A percentile compares a stretch with the other conserved stretches of the same genome.
Evolutionary conservation across 2,329 filamentous ascomycete species (phyloP).

Genomic region (Diaporthe batatas): DNA sequence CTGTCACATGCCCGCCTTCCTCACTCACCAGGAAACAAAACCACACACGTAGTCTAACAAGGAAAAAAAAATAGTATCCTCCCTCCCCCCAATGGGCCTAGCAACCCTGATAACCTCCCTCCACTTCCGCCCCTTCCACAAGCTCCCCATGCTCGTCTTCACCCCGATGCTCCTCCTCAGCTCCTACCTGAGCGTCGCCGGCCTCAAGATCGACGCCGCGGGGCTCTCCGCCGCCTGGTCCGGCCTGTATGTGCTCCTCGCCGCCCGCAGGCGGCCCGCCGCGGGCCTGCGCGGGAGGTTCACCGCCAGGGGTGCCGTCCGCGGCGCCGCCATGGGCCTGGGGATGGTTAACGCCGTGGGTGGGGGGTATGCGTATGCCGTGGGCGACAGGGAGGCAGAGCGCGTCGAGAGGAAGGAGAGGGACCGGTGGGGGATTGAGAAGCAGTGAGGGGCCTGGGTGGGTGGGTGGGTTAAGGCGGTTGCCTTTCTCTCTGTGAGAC

Average conservation of each 20-base stretch:
- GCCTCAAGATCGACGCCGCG: conserved; percentile 69
- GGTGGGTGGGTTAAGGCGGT: no score
- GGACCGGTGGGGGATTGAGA: conserved; percentile 63
- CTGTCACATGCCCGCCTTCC: background rate
- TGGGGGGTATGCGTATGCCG: conserved; percentile 66
- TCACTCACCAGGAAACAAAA: background rate
- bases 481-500: background rate
- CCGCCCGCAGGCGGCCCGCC: conserved; percentile 60
- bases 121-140: conserved; percentile 66
- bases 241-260: conserved; percentile 69
- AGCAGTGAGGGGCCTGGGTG: conserved; percentile 12
- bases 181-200: conserved; percentile 71
- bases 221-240: conserved; percentile 69
- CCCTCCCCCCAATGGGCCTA: conserved; percentile 67
- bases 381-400: conserved; percentile 64
- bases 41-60: no score
- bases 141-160: conserved; percentile 62
- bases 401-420: conserved; percentile 61
- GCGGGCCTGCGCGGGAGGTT: conserved; percentile 52
- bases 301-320: conserved; percentile 63
- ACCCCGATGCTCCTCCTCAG: conserved; percentile 67
- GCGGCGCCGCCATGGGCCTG: conserved; percentile 64
- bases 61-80: conserved; percentile 58
- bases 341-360: conserved; percentile 63
- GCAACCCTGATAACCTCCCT: conserved; percentile 69